Base-by-base conservation (phyloP, 2,329 filamentous ascomycete species). In the Sporothrix euskadiensis region DNA sequence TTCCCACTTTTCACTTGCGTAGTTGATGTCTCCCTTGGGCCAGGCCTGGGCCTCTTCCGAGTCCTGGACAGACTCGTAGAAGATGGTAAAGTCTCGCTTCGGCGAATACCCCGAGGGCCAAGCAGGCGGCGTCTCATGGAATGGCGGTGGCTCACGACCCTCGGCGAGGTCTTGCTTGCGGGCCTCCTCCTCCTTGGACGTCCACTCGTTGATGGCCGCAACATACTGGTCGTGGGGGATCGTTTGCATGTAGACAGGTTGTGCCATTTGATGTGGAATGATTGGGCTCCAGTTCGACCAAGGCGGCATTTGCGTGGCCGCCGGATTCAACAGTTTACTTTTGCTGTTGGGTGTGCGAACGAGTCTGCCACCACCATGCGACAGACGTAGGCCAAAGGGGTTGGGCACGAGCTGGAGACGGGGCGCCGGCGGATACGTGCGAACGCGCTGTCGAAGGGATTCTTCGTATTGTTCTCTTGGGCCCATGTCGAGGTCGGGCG, bases 381-480 rank as follows among this genome's bases (percentile, higher is more conserved):
- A 63, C 19, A 63, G 59, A 63, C 59, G 35, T 63, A 44, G 59
- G 59, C 59, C 59, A 63, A 63, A 63, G 35, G 59, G 59, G 59
- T 63, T 63, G 35, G 59, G 59, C 59, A 63, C 59, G 59, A 63
- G 59, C 59, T 63, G 59, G 59, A 63, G 59, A 63, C 35, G 35
- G 59, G 59, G 59, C 59, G 59, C 59, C 59, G 59, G 59, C 59
- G 59, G 59, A 63, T 63, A 63, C 35, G 59, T 63, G n/a, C 59
- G 59, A 44, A 22, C 59, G 59, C 35, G 59, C 59, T 63, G 32
- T 44, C 59, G 59, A 63, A 9, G 41, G 59, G 59, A 63, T 63
- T 63, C 59, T 26, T 63, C 59, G 59, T 63, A 5, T 63, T 63
- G 35, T 63, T 63, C 59, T 19, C 59, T 41, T 63, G 35, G 35